phyloP scores from a whole-genome alignment of 2,329 filamentous ascomycete species.

The Rhynchosporium agropyri region DNA sequence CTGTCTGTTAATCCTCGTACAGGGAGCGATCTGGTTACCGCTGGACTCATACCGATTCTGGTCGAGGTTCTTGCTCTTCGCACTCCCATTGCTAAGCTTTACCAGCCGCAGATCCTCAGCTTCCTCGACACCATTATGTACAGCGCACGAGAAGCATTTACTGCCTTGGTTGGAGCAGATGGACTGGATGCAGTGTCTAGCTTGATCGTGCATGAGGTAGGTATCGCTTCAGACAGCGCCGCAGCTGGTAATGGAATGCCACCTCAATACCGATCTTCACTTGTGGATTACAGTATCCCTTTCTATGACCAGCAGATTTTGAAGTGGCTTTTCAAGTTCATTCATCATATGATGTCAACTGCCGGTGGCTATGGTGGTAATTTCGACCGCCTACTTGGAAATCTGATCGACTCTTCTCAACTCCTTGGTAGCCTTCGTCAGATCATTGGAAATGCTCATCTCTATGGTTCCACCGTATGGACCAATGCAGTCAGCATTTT shows the following conservation, averaged over 20 bases:
- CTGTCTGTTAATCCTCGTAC: conserved; percentile 75
- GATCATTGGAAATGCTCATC: conserved; percentile 76
- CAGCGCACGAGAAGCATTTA: conserved; percentile 81
- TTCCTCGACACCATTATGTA: conserved; percentile 91
- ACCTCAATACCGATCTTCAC: conserved; percentile 71
- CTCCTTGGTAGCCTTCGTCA: conserved; percentile 77
- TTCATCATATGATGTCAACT: conserved; percentile 91
- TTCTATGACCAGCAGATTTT: conserved; percentile 93
- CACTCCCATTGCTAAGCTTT: conserved; percentile 78
- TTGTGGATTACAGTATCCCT: conserved; percentile 90
- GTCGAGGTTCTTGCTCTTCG: conserved; percentile 86
- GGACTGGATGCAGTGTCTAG: conserved; percentile 91
- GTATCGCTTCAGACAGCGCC: conserved; percentile 67
- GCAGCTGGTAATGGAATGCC: conserved; percentile 72
- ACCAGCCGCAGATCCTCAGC: conserved; percentile 79
- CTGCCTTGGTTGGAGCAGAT: conserved; percentile 76
- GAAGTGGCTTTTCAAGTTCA: conserved; percentile 92
- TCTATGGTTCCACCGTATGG: conserved; percentile 94
- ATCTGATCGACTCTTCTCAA: conserved; percentile 89
- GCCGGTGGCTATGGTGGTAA: conserved; percentile 71
- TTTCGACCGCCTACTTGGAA: conserved; percentile 86
- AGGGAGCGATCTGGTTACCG: conserved; percentile 81
- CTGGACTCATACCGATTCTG: conserved; percentile 86
- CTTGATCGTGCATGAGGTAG: conserved; percentile 78
- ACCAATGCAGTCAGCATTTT: conserved; percentile 90